Conservation (phyloP, 495 filamentous ascomycete genomes). For the Podospora bellae-mahoneyi region DNA sequence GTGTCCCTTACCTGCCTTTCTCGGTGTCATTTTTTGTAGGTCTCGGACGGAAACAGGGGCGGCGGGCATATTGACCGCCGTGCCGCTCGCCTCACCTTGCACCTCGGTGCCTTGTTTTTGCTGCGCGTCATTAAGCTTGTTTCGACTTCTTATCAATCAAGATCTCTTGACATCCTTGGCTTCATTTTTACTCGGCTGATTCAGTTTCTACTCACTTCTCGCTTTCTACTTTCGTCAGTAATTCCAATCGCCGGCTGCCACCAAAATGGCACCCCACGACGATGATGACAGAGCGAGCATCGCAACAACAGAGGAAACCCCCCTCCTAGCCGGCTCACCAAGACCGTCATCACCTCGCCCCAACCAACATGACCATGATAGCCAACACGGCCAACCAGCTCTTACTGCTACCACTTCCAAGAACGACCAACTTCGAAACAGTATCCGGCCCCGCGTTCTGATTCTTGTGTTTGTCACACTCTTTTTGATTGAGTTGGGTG, state of each 20-base stretch:
- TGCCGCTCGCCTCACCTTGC: not conserved
- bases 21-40: not conserved
- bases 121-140: not conserved
- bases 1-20: not conserved
- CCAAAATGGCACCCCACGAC: not conserved
- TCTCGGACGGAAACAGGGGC: not conserved
- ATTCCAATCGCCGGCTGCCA: not conserved
- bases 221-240: not conserved
- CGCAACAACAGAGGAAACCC: constrained; percentile 15
- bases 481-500: constrained; percentile 31
- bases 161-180: not conserved
- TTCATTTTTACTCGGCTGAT: not conserved
- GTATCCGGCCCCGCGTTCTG: constrained; percentile 27
- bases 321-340: constrained; percentile 15
- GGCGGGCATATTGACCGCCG: not conserved
- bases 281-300: not conserved
- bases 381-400: not conserved
- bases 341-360: not conserved
- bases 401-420: constrained; percentile 6
- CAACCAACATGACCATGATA: not conserved
- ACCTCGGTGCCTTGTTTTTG: not conserved
- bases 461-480: constrained; percentile 25
- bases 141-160: not conserved
- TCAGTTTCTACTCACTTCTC: not conserved
- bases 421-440: constrained; percentile 10